Evolutionary conservation across 768 basidiomycete species (phyloP).

Genomic region (Termitomyces sp.): DNA sequence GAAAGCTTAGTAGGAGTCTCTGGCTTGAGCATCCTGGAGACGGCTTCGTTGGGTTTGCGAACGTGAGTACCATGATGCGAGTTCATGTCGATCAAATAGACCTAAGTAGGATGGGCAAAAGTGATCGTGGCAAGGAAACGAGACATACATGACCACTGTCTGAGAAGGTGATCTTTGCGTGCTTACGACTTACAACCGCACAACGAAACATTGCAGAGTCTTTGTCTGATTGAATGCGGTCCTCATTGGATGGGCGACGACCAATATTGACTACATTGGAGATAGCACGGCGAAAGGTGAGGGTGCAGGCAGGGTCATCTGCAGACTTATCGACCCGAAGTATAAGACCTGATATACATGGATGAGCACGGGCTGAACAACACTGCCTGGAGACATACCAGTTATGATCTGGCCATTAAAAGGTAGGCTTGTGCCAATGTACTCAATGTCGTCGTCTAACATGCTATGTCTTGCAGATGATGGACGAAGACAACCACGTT

Average conservation of each 20-base stretch:
- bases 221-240: conserved; percentile 33
- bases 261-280: conserved; percentile 61
- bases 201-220: conserved; percentile 64
- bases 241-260: conserved; percentile 55
- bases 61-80: conserved; percentile 80
- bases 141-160: conserved; percentile 63
- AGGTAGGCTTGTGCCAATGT: conserved; percentile 43
- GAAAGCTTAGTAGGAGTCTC: conserved; percentile 54
- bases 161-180: conserved; percentile 74
- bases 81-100: conserved; percentile 63
- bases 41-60: conserved; percentile 45
- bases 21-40: conserved; percentile 46
- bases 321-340: conserved; percentile 56
- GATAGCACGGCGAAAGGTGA: conserved; percentile 51
- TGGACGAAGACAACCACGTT: conserved; percentile 8
- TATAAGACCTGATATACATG: conserved; percentile 44
- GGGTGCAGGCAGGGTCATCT: conserved; percentile 37
- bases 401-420: conserved; percentile 28
- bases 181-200: conserved; percentile 74
- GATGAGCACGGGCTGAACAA: conserved; percentile 12
- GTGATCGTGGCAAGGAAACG: conserved; percentile 2
- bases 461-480: conserved; percentile 10
- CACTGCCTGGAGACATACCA: conserved; percentile 25
- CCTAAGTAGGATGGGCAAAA: conserved; percentile 36
- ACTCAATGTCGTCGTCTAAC: conserved; percentile 63